phyloP scores from a whole-genome alignment of 345 rosid genomes.

The Pelargonium nanum region DNA sequence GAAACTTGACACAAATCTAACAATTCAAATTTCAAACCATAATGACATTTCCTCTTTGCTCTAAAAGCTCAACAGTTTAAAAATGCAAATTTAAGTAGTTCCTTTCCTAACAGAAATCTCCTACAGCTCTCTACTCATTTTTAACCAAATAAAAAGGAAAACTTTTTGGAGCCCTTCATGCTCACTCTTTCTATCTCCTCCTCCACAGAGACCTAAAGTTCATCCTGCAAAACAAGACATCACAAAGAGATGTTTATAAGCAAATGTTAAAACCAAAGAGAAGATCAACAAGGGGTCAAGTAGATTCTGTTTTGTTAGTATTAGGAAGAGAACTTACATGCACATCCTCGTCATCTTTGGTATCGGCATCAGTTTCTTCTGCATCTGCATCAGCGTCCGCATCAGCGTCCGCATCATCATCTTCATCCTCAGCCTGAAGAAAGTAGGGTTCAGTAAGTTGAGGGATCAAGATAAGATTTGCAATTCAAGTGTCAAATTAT shows the following conservation, averaged over 20 bases:
- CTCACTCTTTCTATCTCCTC: too few relatives aligned
- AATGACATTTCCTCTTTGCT: too few relatives aligned
- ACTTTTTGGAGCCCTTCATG: neutral
- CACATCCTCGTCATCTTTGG: slow-evolving; percentile 17
- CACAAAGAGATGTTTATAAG: neutral
- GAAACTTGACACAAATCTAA: too few relatives aligned
- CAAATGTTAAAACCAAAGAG: slow-evolving; percentile 24
- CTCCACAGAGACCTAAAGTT: slow-evolving; percentile 14
- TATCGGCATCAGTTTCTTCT: slow-evolving; percentile 5
- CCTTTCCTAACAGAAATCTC: neutral
- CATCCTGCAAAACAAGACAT: slow-evolving; percentile 17
- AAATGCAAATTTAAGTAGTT: neutral
- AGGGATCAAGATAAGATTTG: too few relatives aligned
- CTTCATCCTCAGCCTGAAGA: slow-evolving; percentile 20
- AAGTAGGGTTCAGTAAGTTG: neutral
- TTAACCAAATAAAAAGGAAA: neutral
- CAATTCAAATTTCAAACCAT: too few relatives aligned
- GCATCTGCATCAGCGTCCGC: slow-evolving; percentile 16
- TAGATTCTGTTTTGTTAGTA: neutral
- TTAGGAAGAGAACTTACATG: neutral
- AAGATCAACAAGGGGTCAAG: too few relatives aligned
- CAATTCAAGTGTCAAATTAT: neutral
- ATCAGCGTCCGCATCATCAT: slow-evolving; percentile 20
- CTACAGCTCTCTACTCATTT: too few relatives aligned
- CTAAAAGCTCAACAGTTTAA: too few relatives aligned